Percentiles rank a stretch among this genome's conserved stretches.
phyloP scores from a whole-genome alignment of 306 rosid genomes.

The Ormosia emarginata region DNA sequence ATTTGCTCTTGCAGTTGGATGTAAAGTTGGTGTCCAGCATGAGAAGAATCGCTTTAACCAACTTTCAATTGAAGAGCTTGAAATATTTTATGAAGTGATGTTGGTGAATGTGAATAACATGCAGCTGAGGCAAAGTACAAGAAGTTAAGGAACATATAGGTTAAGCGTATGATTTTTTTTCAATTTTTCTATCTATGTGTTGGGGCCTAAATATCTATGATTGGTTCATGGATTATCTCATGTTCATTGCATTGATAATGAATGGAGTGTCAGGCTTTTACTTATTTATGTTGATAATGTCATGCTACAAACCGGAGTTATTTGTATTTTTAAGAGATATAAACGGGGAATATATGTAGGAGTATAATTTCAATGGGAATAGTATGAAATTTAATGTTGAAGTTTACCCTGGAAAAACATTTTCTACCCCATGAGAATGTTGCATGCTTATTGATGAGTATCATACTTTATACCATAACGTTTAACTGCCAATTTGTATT shows the following conservation, averaged over 20 bases:
- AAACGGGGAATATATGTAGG: background rate
- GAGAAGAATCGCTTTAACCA: slow-evolving; percentile 69
- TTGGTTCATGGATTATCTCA: too few species aligned
- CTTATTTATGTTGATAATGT: background rate
- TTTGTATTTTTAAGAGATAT: background rate
- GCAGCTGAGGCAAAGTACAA: slow-evolving; percentile 45
- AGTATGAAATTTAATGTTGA: background rate
- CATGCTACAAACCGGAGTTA: background rate
- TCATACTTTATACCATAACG: too few species aligned
- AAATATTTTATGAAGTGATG: slow-evolving; percentile 73
- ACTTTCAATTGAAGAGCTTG: slow-evolving; percentile 74
- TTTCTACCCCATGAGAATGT: too few species aligned
- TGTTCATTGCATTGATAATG: background rate
- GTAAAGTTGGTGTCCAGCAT: slow-evolving; percentile 56
- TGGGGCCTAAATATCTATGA: too few species aligned
- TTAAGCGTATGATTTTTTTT: slow-evolving; percentile 51
- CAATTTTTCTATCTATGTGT: too few species aligned
- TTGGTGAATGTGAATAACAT: slow-evolving; percentile 67
- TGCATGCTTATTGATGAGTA: too few species aligned
- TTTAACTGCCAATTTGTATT: too few species aligned
- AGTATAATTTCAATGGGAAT: background rate
- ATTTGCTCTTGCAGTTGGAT: slow-evolving; percentile 43
- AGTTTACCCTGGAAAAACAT: too few species aligned
- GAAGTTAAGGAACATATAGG: slow-evolving; percentile 50
- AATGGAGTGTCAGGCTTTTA: slow-evolving; percentile 21